Percentiles rank a stretch among this genome's conserved stretches.
These are phyloP conservation scores for Podila verticillata DNA, from an alignment of 192 early-diverging fungal species.

Conservation along the genomic window DNA sequence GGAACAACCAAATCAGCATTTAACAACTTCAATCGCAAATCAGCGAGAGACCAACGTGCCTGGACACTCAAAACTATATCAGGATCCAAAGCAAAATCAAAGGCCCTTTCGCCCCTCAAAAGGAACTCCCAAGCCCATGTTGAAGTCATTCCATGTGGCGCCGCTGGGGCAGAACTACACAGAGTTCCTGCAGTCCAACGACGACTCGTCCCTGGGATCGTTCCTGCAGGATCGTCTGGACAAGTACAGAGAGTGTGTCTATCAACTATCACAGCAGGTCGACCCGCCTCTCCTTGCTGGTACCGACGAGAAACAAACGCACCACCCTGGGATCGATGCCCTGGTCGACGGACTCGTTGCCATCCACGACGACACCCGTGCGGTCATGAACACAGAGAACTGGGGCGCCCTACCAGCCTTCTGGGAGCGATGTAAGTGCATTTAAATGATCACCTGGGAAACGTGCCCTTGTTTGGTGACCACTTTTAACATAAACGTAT, in stretches of 20 bases:
- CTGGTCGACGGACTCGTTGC: conserved; percentile 46
- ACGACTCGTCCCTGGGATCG: conserved; percentile 40
- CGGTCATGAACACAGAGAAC: conserved; percentile 38
- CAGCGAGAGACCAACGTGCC: no score
- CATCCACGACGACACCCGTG: conserved; percentile 40
- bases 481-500: neutral
- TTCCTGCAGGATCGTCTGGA: conserved; percentile 46
- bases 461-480: neutral
- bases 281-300: neutral
- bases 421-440: conserved; percentile 40
- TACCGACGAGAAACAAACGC: neutral
- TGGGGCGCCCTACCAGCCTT: conserved; percentile 48
- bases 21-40: no score
- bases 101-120: neutral
- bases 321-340: conserved; percentile 34
- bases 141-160: conserved; percentile 44
- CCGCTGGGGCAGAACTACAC: conserved; percentile 49
- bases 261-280: conserved; percentile 18
- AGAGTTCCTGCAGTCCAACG: conserved; percentile 43
- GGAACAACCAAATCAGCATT: no score
- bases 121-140: conserved; percentile 8
- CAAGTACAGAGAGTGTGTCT: conserved; percentile 39
- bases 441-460: neutral
- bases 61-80: no score
- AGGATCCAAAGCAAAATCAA: neutral